Evolutionary conservation across 1,139 yeast genomes (phyloP), one percentile per base, ranked within the genome.

Genomic region (Zhuliangozyma blackwelliae): DNA sequence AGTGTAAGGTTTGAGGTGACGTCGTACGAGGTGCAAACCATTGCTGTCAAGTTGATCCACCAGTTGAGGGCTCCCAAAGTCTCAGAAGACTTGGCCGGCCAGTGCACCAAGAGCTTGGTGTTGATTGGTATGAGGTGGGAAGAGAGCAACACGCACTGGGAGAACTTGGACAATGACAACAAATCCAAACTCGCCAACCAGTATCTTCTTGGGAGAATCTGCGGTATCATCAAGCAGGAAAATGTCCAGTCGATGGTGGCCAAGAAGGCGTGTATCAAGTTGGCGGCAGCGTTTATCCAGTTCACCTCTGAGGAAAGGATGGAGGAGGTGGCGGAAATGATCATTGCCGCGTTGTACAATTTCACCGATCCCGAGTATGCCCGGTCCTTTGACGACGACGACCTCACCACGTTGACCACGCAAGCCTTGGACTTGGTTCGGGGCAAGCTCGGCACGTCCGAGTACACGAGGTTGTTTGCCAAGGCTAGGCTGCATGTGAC

Each of bases 31-130:
- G 51, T 83, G 23, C 94, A 85, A 55, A 72, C 76, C 0, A 72
- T 84, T 33, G 86, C 86, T 0, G 75, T 76, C 48, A 76, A 89
- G 50, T 61, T 78, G 32, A 67, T 88, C 41, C 84, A 89, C 52
- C 96, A 88, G 63, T 60, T 90, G 36, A 78, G 85, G 21, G 96
- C 96, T 0, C 94, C 96, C 1, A 62, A 75, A 5, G 68, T 88
- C 26, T 63, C 85, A 1, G 82, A 79, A 37, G 79, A 74, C 0
- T 65, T 88, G 37, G 86, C 88, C 0, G 58, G 71, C 13, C 86
- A 82, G 51, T 69, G 77, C 28, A 79, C 83, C 21, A 85, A 83
- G 57, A 82, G 84, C 44, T 60, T 90, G 45, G 79, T 84, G 1
- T 58, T 68, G 32, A 68, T 87, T 35, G 69, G 83, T 3, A 71